phyloP scores from a whole-genome alignment of 768 basidiomycete species.

The Lentinus tigrinus region DNA sequence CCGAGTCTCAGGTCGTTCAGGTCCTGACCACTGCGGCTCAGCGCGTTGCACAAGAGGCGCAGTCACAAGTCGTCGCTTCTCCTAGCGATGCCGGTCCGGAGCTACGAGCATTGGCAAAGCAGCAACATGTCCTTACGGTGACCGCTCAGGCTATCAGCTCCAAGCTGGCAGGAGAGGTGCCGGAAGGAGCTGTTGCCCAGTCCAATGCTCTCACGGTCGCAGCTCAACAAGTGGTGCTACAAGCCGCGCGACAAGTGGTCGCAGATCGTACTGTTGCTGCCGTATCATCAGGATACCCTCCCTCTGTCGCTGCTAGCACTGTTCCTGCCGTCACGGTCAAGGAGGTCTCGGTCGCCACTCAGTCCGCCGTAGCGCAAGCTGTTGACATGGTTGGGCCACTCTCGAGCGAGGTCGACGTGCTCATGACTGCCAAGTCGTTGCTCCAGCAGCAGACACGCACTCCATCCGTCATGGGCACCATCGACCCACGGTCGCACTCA shows the following conservation, averaged over 20 bases:
- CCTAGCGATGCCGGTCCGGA: conserved; percentile 46
- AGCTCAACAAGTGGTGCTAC: conserved; percentile 78
- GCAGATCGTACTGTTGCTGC: conserved; percentile 49
- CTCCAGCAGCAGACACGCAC: conserved; percentile 43
- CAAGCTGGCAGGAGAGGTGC: conserved; percentile 56
- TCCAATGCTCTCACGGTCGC: conserved; percentile 65
- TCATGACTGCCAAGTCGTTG: conserved; percentile 64
- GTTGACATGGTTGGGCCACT: conserved; percentile 72
- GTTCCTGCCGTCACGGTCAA: conserved; percentile 49
- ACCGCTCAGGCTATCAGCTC: conserved; percentile 76
- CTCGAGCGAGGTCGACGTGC: conserved; percentile 78
- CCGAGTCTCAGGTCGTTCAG: conserved; percentile 72
- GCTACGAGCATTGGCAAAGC: conserved; percentile 71
- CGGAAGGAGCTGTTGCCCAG: conserved; percentile 42
- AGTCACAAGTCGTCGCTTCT: conserved; percentile 61
- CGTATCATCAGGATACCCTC: conserved; percentile 40
- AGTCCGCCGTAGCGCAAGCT: conserved; percentile 80
- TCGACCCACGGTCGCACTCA: conserved; percentile 37
- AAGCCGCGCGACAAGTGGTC: conserved; percentile 64
- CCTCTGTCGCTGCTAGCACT: conserved; percentile 21
- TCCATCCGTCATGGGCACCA: conserved; percentile 25
- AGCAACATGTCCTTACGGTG: conserved; percentile 73
- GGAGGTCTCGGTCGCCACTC: conserved; percentile 60
- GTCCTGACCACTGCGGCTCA: conserved; percentile 77
- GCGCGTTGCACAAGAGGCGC: conserved; percentile 72